Conservation (phyloP, 2,329 filamentous ascomycete species). For the Macroventuria anomochaeta region DNA sequence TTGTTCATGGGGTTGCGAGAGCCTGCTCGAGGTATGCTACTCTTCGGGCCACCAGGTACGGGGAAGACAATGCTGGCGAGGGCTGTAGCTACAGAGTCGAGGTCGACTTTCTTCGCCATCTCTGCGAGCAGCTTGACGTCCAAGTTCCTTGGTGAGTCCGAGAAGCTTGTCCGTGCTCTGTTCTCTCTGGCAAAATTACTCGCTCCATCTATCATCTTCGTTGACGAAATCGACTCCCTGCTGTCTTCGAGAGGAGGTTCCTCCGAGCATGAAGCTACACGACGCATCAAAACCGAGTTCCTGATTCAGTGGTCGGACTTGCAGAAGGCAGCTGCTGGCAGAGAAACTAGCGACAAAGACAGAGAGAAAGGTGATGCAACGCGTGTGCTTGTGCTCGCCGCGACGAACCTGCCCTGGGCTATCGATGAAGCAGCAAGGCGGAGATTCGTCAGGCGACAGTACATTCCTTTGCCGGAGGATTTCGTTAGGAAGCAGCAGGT, state of each 20-base stretch:
- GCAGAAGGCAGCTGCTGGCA: conserved; percentile 86
- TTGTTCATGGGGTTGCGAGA: conserved; percentile 95
- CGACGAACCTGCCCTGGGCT: conserved; percentile 95
- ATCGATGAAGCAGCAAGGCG: conserved; percentile 94
- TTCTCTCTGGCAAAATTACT: conserved; percentile 88
- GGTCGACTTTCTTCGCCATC: conserved; percentile 95
- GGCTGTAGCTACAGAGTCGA: conserved; percentile 92
- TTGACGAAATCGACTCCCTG: conserved; percentile 96
- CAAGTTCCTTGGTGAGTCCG: conserved; percentile 94
- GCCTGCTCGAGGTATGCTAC: conserved; percentile 90
- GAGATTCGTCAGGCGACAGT: conserved; percentile 90
- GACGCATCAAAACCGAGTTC: conserved; percentile 96
- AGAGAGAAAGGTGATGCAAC: conserved; percentile 80
- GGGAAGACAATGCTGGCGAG: conserved; percentile 98
- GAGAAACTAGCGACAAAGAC: conserved; percentile 71
- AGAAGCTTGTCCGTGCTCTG: conserved; percentile 92
- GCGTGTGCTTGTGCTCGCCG: conserved; percentile 88
- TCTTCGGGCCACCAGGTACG: conserved; percentile 97
- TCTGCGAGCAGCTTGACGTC: conserved; percentile 92
- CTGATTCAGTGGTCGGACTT: conserved; percentile 97
- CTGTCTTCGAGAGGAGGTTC: conserved; percentile 82
- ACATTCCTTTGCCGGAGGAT: conserved; percentile 90
- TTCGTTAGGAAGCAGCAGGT: conserved; percentile 82
- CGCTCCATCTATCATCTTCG: conserved; percentile 95
- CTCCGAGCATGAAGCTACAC: conserved; percentile 89